Evolutionary conservation across 208 protist genomes (phyloP).

Genomic region (Spongospora subterranea): DNA sequence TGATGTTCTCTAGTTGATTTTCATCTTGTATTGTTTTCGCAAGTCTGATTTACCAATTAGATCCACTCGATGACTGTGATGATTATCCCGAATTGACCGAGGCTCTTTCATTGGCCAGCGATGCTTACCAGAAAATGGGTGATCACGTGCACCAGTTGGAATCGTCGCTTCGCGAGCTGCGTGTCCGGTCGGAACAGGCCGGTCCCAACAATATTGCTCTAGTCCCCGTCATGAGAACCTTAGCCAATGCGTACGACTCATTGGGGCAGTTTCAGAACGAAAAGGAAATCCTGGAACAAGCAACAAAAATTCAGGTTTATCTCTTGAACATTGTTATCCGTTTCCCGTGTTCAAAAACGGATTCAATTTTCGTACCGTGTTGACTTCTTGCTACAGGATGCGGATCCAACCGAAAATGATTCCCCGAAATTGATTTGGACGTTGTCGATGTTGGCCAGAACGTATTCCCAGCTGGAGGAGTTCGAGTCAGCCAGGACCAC

Average conservation of each 20-base stretch:
- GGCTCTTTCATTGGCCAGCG: neutral
- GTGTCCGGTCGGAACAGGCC: neutral
- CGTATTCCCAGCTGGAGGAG: conserved; percentile 45
- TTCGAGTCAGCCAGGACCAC: conserved; percentile 12
- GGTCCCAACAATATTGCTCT: conserved; percentile 2
- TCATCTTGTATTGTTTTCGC: no score
- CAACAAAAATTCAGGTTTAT: neutral
- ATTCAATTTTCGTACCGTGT: no score
- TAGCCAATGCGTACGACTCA: conserved; percentile 26
- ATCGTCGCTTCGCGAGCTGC: neutral
- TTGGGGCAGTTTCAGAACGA: conserved; percentile 19
- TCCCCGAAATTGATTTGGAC: conserved; percentile 52
- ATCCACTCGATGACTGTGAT: neutral
- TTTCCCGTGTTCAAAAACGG: neutral
- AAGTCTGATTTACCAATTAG: no score
- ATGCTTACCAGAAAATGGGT: conserved; percentile 17
- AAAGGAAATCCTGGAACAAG: conserved; percentile 3
- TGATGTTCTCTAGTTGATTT: no score
- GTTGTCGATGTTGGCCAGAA: conserved; percentile 29
- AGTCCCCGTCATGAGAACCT: conserved; percentile 29
- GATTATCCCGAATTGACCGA: conserved; percentile 1
- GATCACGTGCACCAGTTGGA: conserved; percentile 24
- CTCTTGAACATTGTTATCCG: neutral
- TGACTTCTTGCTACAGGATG: neutral
- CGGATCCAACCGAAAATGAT: neutral